Base-by-base conservation (phyloP, 2,329 filamentous ascomycete species). In the Curvularia lunata region DNA sequence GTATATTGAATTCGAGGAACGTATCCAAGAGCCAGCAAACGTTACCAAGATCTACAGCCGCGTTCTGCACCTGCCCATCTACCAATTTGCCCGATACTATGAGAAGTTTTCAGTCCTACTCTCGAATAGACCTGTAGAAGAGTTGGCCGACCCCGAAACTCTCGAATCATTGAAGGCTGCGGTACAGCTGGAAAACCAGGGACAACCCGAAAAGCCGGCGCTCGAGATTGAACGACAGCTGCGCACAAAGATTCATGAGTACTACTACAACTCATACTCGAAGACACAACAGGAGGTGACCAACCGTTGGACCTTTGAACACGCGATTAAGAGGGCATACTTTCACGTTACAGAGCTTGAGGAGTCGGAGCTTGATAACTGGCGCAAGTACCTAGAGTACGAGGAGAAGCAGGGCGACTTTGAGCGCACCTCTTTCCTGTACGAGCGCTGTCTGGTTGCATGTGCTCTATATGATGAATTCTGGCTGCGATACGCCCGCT, bases 381-480 rank as follows among this genome's bases (percentile, higher is more conserved):
- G 95, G 95, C 87, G 91, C 69, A 96, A 96, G 72, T 99, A 98
- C 70, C 85, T 99, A 43, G 94, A 98, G 74, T 98, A 96, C 68
- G 95, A 99, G 74, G 95, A 99, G 78, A 79, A 84, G 0, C 90
- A 97, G 75, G 92, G 91, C 51, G 87, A 93, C 63, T 91, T 88
- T 65, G 78, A 83, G 13, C 86, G 95, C 58, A 89, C 85, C 45
- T 85, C 90, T 5, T 95, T 95, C 71, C 80, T 99, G 30, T 98
- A 99, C 74, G 95, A 99, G 80, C 88, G 95, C 50, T 98, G 93
- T 69, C 79, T 99, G 51, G 91, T 97, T 34, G 94, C 92, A 0
- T 96, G 91, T 70, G 94, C 95, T 16, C 90, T 96, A 66, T 97
- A 99, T 73, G 94, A 98, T 48, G 94, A 98, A 73, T 96, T 98